Evolutionary conservation across 257 asterid species (phyloP).

Genomic region (Nicotiana undulata): DNA sequence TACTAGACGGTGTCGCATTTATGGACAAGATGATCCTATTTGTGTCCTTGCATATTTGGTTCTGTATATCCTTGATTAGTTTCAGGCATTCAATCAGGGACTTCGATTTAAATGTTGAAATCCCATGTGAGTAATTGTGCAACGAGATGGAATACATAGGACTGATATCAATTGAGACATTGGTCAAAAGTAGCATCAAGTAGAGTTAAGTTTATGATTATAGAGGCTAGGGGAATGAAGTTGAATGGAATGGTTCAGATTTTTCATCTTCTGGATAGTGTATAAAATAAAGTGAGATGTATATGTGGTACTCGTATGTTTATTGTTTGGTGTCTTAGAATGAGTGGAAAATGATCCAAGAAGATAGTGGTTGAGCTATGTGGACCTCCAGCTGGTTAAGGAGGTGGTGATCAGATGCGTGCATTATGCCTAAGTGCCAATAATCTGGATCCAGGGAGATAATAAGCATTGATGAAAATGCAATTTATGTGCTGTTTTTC

Average conservation of each 20-base stretch:
- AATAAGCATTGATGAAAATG: not conserved
- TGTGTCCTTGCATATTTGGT: not conserved
- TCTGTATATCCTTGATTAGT: not conserved
- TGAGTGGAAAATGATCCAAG: not conserved
- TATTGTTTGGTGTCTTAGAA: not conserved
- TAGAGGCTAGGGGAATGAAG: not conserved
- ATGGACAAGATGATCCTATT: not conserved
- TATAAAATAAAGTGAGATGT: not conserved
- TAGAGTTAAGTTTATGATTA: not conserved
- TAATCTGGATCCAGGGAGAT: not conserved
- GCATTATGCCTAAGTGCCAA: too few relatives aligned
- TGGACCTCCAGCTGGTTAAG: not conserved
- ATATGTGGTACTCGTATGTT: not conserved
- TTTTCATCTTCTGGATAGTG: not conserved
- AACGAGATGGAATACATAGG: not conserved
- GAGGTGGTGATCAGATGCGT: too few relatives aligned
- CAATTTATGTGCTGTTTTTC: not conserved
- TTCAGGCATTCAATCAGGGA: not conserved
- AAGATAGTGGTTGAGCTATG: not conserved
- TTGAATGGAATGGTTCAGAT: not conserved
- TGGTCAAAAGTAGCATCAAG: not conserved
- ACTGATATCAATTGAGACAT: not conserved
- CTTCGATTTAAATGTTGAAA: not conserved
- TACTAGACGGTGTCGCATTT: not conserved
- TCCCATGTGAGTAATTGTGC: not conserved